Evolutionary conservation across 495 filamentous ascomycete genomes (phyloP).

Genomic region (Penicillium simplicissimum): DNA sequence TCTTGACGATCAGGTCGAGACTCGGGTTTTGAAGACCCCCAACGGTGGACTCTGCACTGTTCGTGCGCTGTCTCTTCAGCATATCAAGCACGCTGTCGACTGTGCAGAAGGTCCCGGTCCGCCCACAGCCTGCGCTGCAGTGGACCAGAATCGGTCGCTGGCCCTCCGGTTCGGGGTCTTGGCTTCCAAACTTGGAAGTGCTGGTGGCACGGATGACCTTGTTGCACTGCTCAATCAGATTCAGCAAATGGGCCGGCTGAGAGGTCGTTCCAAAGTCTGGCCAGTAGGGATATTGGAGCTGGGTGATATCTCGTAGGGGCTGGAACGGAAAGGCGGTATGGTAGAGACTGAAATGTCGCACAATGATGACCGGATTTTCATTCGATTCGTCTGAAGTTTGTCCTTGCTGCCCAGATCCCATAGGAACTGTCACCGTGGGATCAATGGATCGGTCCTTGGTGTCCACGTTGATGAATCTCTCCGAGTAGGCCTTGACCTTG

Average conservation of each 20-base stretch:
- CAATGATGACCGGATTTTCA: slow-evolving; percentile 72
- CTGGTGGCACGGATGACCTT: slow-evolving; percentile 42
- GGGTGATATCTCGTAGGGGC: slow-evolving; percentile 89
- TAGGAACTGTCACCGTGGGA: slow-evolving; percentile 14
- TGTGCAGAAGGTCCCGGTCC: slow-evolving; percentile 94
- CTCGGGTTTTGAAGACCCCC: slow-evolving; percentile 47
- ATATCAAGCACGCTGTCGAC: slow-evolving; percentile 94
- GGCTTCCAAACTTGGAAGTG: slow-evolving; percentile 33
- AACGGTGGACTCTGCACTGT: slow-evolving; percentile 4
- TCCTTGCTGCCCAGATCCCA: slow-evolving; percentile 18
- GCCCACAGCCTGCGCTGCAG: slow-evolving; percentile 92
- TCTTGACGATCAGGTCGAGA: slow-evolving; percentile 77
- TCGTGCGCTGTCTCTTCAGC: slow-evolving; percentile 73
- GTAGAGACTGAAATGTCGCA: slow-evolving; percentile 83
- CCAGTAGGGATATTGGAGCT: slow-evolving; percentile 92
- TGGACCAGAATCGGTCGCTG: slow-evolving; percentile 83
- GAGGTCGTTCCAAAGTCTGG: slow-evolving; percentile 95
- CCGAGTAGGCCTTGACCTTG: slow-evolving; percentile 72
- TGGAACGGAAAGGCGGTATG: slow-evolving; percentile 77
- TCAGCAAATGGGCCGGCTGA: slow-evolving; percentile 80
- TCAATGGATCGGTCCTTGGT: slow-evolving; percentile 23
- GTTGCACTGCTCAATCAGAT: slow-evolving; percentile 83
- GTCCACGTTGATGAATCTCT: slow-evolving; percentile 77
- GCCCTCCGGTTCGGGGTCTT: slow-evolving; percentile 56
- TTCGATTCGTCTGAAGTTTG: slow-evolving; percentile 27